Percentiles rank a stretch among this genome's conserved stretches.
These are phyloP conservation scores for Brettanomyces anomalus DNA, from an alignment of 805 yeast genomes.

Conservation along the genomic window DNA sequence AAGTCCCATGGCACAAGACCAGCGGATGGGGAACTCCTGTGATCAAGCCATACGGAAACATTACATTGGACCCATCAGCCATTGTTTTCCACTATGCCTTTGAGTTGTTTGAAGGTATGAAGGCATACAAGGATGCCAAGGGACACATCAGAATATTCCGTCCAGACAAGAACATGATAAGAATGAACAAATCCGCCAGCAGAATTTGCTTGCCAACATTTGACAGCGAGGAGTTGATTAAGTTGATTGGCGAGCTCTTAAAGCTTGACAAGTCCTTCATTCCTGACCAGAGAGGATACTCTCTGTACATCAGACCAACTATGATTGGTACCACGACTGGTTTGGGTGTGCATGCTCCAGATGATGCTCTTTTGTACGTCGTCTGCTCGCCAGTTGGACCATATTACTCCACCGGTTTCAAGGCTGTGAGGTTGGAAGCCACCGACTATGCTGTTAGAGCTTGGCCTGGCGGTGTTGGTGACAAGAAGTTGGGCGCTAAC, in stretches of 20 bases:
- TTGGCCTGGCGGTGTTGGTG: conserved; percentile 99
- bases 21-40: conserved; percentile 86
- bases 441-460: conserved; percentile 96
- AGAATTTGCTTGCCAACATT: conserved; percentile 87
- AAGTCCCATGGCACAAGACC: conserved; percentile 69
- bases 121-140: conserved; percentile 67
- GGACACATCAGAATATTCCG: conserved; percentile 78
- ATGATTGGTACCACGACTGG: conserved; percentile 87
- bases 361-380: conserved; percentile 72
- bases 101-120: conserved; percentile 92
- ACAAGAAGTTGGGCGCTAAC: conserved; percentile 93
- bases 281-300: conserved; percentile 82
- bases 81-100: conserved; percentile 93
- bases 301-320: conserved; percentile 90
- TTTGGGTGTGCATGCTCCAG: conserved; percentile 80
- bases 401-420: conserved; percentile 89
- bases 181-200: conserved; percentile 83
- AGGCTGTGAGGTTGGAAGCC: conserved; percentile 90
- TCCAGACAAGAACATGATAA: conserved; percentile 82
- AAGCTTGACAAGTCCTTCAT: conserved; percentile 68
- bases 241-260: conserved; percentile 68
- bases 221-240: conserved; percentile 67
- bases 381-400: conserved; percentile 97
- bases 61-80: conserved; percentile 76
- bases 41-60: conserved; percentile 75